Base-by-base conservation (phyloP, 805 yeast species). In the Clavispora asparagi region DNA sequence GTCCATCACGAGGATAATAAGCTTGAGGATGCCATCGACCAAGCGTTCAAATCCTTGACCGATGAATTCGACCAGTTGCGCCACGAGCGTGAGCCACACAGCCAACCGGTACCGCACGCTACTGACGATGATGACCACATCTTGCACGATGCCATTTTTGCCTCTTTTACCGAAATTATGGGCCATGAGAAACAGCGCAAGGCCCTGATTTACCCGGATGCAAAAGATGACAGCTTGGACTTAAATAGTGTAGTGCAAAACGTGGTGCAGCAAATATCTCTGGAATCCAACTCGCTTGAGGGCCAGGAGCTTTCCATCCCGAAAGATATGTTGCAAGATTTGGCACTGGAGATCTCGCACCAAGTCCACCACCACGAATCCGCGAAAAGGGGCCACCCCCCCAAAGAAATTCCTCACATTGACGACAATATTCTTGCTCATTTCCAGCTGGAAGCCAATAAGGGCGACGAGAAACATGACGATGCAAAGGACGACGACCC, bases 351-450 rank as follows among this genome's bases (percentile, higher is more conserved):
- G 45, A 63, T 65, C 30, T 57, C 65, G 1, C 57, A 51, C 44
- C 65, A 65, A 46, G 67, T 67, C 1, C 37, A 33, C 25, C 25
- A 16, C 12, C 37, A 33, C 6, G 41, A 67, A 59, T 45, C 61
- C 47, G 40, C 62, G 62, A 42, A 48, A 55, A 43, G 11, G 60
- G 55, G 39, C 59, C 55, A 36, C 50, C 50, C 29, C 14, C 46
- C 13, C 19, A 44, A 50, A 11, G 58, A 54, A 12, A 48, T 68
- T 37, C 73, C 73, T 4, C 65, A 57, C 41, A 55, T 68, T 11
- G 73, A 67, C 43, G 73, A 69, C 4, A 62, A 59, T 36, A 63
- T 67, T 17, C 53, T 68, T 28, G 68, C 61, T 11, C 73, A 68
- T 50, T 68, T 68, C 46, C 67, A 65, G 33, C 56, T 62, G 29